These are phyloP conservation scores for Botryotinia globosa DNA, from an alignment of 2,329 filamentous ascomycete species.

Conservation along the genomic window DNA sequence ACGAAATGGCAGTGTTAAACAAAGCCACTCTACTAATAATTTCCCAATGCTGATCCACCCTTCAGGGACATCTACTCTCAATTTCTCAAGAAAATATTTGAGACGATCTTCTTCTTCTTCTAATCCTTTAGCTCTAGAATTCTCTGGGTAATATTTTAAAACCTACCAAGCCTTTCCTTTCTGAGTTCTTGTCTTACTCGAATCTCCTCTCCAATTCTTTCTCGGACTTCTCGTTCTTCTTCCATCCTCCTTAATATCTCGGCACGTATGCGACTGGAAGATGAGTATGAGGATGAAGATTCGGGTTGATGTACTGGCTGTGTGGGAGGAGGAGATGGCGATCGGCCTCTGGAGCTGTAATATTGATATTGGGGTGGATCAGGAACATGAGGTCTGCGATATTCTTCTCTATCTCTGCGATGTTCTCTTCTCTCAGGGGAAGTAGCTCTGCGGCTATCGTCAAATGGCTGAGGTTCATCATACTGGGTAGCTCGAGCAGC, in stretches of 20 bases:
- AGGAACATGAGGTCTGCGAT: slow-evolving; percentile 4
- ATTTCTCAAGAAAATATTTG: background rate
- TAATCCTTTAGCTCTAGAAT: too few relatives aligned
- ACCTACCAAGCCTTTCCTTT: background rate
- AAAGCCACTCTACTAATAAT: too few relatives aligned
- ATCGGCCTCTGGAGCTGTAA: background rate
- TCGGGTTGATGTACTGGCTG: background rate
- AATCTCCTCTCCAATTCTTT: background rate
- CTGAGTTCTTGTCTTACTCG: background rate
- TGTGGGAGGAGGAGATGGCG: background rate
- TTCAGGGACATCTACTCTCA: background rate
- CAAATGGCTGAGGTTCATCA: background rate
- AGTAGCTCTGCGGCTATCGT: background rate
- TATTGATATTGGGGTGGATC: background rate
- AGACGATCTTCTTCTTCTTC: background rate
- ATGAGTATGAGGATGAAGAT: background rate
- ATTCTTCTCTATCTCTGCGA: background rate
- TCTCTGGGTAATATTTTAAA: background rate
- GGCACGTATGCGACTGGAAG: background rate
- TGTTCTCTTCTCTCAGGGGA: background rate
- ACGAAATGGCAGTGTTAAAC: too few relatives aligned
- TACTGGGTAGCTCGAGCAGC: background rate
- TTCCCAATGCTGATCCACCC: background rate
- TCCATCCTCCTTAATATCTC: background rate
- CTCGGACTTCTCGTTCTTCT: background rate